Evolutionary conservation across 352 stramenopile genomes (phyloP), one percentile per base, ranked within the genome.

Genomic region (Vaucheria bursata): DNA sequence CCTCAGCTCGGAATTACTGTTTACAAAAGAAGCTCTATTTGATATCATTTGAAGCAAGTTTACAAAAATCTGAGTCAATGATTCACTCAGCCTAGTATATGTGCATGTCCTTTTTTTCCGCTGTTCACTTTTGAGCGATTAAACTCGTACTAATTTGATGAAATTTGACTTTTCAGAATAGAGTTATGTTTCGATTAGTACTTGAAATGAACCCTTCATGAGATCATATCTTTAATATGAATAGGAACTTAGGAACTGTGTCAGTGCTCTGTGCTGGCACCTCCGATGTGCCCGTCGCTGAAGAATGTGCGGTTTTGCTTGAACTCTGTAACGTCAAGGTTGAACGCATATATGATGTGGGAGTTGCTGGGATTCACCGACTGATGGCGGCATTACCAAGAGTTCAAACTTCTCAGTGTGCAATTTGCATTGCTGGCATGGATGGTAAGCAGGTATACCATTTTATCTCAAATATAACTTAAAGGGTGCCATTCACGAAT

Each of bases 381-480:
- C 83, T 96, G 5, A 82, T 96, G 50, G 69, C 25, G 35, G 72
- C 45, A 5, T 52, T 85, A 37, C 69, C 70, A 1, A 2, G 18
- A 3, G 49, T 85, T 1, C 18, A 59, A 5, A 5, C 89, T 88
- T 2, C 38, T 1, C 65, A 67, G 1, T 50, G 75, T 34, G 76
- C 71, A 68, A 95, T 98, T 71, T 97, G 92, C 79, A 90, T 95
- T 31, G 95, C 95, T 70, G 94, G 95, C 5, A 98, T 98, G 94
- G 95, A 98, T 80, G 95, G 95, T 59, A 25, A 59, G 45, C 45
- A 25, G 45, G 45, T 12, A 25, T 12, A 12, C 12, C 45, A 59
- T 59, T n/a, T n/a, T n/a, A n/a, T n/a, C n/a, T n/a, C n/a, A n/a
- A n/a, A n/a, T n/a, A n/a, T n/a, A n/a, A n/a, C n/a, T n/a, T n/a